Conservation (phyloP, 768 basidiomycete genomes). For the Naganishia vishniacii region DNA sequence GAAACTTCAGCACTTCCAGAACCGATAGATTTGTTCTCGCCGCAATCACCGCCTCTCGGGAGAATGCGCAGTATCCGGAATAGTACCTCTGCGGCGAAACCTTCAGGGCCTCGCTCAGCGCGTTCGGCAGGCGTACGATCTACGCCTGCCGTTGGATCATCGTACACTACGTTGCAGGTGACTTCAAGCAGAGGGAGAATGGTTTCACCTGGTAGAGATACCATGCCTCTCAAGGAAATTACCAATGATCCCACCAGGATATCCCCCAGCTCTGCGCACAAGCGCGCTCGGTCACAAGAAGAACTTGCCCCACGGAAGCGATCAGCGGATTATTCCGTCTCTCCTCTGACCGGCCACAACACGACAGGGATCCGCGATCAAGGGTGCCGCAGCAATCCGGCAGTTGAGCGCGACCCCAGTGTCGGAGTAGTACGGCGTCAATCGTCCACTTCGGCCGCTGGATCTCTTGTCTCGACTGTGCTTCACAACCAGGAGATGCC, state of each 20-base stretch:
- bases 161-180: slow-evolving; percentile 19
- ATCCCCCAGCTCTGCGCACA: slow-evolving; percentile 28
- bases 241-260: slow-evolving; percentile 22
- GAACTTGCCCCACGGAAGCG: slow-evolving; percentile 43
- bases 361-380: neutral
- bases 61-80: neutral
- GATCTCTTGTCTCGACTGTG: neutral
- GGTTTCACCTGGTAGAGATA: slow-evolving; percentile 40
- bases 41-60: neutral
- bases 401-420: too few species aligned
- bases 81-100: neutral
- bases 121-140: neutral
- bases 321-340: slow-evolving; percentile 26
- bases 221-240: slow-evolving; percentile 33
- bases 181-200: slow-evolving; percentile 39
- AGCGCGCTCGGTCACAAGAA: slow-evolving; percentile 44
- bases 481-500: neutral
- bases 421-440: neutral
- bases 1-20: too few species aligned
- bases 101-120: slow-evolving; percentile 3
- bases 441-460: neutral
- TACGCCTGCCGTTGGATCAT: neutral
- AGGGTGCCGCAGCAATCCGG: neutral
- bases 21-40: neutral
- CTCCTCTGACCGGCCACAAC: neutral